Conservation (phyloP, 306 rosid genomes). For the Ammopiptanthus mongolicus region DNA sequence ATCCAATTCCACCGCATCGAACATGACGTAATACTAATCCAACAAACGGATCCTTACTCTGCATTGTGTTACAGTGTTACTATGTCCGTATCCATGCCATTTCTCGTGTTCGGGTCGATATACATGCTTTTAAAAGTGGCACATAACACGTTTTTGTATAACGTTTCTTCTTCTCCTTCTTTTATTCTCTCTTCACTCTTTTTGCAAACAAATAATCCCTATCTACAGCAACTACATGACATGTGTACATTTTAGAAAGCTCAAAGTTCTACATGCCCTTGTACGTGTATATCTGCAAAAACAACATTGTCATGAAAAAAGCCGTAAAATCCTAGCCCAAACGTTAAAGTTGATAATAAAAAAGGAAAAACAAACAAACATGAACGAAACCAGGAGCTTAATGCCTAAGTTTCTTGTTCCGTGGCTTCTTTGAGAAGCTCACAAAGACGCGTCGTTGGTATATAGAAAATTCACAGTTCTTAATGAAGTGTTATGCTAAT, state of each 20-base stretch:
- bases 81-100: background rate
- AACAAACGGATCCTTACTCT: background rate
- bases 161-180: constrained; percentile 14
- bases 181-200: constrained; percentile 15
- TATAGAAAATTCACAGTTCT: background rate
- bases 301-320: background rate
- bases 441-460: constrained; percentile 35
- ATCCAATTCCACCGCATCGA: background rate
- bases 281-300: constrained; percentile 1
- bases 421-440: constrained; percentile 61
- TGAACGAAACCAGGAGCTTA: constrained; percentile 31
- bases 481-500: background rate
- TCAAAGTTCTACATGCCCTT: background rate
- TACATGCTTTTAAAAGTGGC: background rate
- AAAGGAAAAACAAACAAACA: constrained; percentile 7
- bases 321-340: constrained; percentile 28
- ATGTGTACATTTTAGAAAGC: background rate
- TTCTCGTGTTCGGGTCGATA: background rate
- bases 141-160: constrained; percentile 16
- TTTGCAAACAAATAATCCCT: background rate
- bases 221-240: background rate
- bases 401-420: constrained; percentile 42
- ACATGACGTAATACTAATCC: background rate
- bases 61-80: background rate
- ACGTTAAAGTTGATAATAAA: constrained; percentile 29